Evolutionary conservation across 768 basidiomycete species (phyloP).

Genomic region (Austroboletus eburneus): DNA sequence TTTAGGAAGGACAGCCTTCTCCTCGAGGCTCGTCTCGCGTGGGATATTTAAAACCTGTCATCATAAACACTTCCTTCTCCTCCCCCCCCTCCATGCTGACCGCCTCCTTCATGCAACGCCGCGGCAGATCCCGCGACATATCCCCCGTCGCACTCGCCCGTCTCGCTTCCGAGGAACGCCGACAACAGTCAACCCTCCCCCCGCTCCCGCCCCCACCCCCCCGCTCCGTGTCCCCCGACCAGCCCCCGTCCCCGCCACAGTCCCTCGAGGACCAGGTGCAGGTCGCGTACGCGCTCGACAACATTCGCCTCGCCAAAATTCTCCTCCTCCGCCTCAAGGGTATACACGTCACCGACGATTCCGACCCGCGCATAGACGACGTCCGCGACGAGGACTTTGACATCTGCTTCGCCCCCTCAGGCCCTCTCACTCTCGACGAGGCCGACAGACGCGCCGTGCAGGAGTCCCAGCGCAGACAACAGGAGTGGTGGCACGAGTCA

Average conservation of each 20-base stretch:
- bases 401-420: conserved; percentile 35
- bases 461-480: conserved; percentile 32
- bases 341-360: conserved; percentile 53
- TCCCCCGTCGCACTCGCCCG: conserved; percentile 42
- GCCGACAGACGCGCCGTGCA: conserved; percentile 36
- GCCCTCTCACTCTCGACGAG: conserved; percentile 39
- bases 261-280: conserved; percentile 63
- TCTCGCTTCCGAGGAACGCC: conserved; percentile 41
- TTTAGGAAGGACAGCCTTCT: too few relatives aligned
- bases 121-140: conserved; percentile 42
- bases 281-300: conserved; percentile 61
- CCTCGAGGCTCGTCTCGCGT: conserved; percentile 24
- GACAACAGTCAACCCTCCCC: conserved; percentile 1
- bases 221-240: conserved; percentile 8
- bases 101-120: conserved; percentile 26
- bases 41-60: conserved; percentile 19
- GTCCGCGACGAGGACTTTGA: conserved; percentile 51
- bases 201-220: too few relatives aligned
- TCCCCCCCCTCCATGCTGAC: conserved; percentile 19
- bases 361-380: conserved; percentile 59
- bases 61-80: not conserved
- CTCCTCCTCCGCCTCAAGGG: conserved; percentile 59
- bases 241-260: conserved; percentile 36
- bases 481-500: conserved; percentile 31
- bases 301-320: conserved; percentile 63